Evolutionary conservation across 2,329 filamentous ascomycete species (phyloP).

Genomic region (Fusarium xyrophilum): DNA sequence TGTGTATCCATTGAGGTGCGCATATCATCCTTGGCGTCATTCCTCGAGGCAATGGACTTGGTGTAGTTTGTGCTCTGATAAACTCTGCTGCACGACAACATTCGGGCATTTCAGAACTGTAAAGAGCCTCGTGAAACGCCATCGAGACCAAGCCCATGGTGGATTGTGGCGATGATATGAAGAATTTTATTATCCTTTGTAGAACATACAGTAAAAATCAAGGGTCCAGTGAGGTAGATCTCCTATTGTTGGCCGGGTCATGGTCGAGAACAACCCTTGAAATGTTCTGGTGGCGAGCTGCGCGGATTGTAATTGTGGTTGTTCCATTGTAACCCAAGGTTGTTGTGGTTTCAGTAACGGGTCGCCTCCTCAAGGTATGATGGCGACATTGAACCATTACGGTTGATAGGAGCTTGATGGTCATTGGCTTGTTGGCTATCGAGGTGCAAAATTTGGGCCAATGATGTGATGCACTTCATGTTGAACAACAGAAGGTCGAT

Average conservation of each 20-base stretch:
- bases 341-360: conserved; percentile 28
- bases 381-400: conserved; percentile 18
- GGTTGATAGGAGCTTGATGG: conserved; percentile 22
- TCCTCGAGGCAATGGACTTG: conserved; percentile 16
- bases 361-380: conserved; percentile 33
- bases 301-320: conserved; percentile 15
- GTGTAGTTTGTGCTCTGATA: not conserved
- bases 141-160: not conserved
- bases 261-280: conserved; percentile 3
- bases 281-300: conserved; percentile 29
- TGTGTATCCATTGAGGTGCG: conserved; percentile 5
- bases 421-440: conserved; percentile 30
- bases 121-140: not conserved
- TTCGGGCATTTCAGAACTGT: not conserved
- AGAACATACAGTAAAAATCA: conserved; percentile 15
- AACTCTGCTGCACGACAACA: not conserved
- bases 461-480: conserved; percentile 27
- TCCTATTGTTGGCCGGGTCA: conserved; percentile 12
- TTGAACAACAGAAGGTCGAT: conserved; percentile 13
- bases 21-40: conserved; percentile 14
- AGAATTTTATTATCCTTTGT: conserved; percentile 8
- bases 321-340: conserved; percentile 5
- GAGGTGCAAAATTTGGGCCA: conserved; percentile 31
- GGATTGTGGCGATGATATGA: conserved; percentile 24
- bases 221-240: conserved; percentile 31